A percentile compares a stretch with the other conserved stretches of the same genome.
Evolutionary conservation across 2,329 filamentous ascomycete genomes (phyloP).

Genomic region (Aspergillus thermomutatus): DNA sequence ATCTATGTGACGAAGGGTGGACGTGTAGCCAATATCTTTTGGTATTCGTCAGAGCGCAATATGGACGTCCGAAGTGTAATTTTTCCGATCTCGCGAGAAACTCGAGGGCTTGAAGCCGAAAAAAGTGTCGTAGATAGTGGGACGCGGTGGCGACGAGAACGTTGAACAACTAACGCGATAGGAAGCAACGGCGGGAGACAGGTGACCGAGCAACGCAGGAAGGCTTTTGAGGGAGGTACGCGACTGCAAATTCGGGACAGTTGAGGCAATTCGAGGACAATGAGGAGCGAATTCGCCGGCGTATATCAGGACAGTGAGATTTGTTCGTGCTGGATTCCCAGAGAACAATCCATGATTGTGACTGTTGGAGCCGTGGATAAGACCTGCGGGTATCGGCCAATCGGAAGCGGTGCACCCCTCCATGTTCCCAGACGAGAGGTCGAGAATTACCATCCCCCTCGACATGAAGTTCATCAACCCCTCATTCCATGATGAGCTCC

Average conservation of each 20-base stretch:
- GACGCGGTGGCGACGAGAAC: conserved; percentile 21
- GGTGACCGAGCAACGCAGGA: conserved; percentile 1
- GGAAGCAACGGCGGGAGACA: conserved; percentile 1
- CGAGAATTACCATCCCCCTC: conserved; percentile 10
- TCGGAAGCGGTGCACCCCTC: conserved; percentile 32
- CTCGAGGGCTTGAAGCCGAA: not conserved
- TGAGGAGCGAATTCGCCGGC: conserved; percentile 1
- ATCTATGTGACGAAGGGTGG: conserved; percentile 10
- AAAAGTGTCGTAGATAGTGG: conserved; percentile 7
- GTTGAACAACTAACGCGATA: conserved; percentile 10
- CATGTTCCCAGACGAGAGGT: conserved; percentile 36
- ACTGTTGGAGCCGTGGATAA: conserved; percentile 19
- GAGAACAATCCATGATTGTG: conserved; percentile 1
- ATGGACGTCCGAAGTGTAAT: not conserved
- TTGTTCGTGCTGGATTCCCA: conserved; percentile 6
- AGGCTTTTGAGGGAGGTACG: conserved; percentile 5
- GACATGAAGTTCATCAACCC: conserved; percentile 6
- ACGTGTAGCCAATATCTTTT: conserved; percentile 13
- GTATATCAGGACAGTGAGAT: not conserved
- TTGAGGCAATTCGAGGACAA: conserved; percentile 1
- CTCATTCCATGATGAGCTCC: conserved; percentile 1
- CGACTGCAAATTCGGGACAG: conserved; percentile 8
- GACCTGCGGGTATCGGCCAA: conserved; percentile 25
- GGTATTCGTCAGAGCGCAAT: not conserved
- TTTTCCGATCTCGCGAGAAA: not conserved